phyloP scores from a whole-genome alignment of 306 rosid genomes.

The Begonia fuchsioides region DNA sequence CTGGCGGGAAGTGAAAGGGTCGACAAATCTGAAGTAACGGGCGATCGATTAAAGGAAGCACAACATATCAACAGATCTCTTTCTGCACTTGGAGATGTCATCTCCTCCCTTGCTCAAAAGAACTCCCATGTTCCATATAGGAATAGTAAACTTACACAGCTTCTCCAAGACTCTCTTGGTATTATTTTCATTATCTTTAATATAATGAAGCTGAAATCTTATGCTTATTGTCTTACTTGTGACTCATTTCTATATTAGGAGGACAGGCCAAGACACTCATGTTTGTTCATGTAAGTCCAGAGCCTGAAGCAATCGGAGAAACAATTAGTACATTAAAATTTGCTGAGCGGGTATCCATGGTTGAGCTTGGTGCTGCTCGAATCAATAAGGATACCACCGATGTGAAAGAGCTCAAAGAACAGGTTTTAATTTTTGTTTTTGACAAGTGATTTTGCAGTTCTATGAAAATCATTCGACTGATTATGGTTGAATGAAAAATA shows the following conservation, averaged over 20 bases:
- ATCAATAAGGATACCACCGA: slow-evolving; percentile 55
- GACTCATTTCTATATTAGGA: slow-evolving; percentile 22
- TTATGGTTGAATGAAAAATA: too few relatives aligned
- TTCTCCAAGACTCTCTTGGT: slow-evolving; percentile 97
- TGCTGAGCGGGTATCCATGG: slow-evolving; percentile 77
- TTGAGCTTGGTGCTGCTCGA: slow-evolving; percentile 80
- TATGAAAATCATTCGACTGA: background rate
- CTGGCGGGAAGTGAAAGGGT: slow-evolving; percentile 98
- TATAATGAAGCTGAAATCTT: background rate
- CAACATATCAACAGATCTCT: slow-evolving; percentile 94
- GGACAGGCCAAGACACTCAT: slow-evolving; percentile 92
- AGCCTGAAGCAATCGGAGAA: slow-evolving; percentile 71
- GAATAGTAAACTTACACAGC: slow-evolving; percentile 90
- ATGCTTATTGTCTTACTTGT: background rate
- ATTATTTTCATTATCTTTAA: slow-evolving; percentile 3
- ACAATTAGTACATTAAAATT: slow-evolving; percentile 87
- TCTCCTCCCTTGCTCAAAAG: slow-evolving; percentile 76
- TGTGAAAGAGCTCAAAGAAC: slow-evolving; percentile 81
- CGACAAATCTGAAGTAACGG: slow-evolving; percentile 85
- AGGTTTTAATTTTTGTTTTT: slow-evolving; percentile 23
- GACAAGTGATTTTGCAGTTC: too few relatives aligned
- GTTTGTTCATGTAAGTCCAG: slow-evolving; percentile 94
- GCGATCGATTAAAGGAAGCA: slow-evolving; percentile 95
- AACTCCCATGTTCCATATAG: slow-evolving; percentile 88
- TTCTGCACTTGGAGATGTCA: slow-evolving; percentile 93